phyloP scores from a whole-genome alignment of 1,139 yeast genomes.

The Debaryomycetaceae sp. region DNA sequence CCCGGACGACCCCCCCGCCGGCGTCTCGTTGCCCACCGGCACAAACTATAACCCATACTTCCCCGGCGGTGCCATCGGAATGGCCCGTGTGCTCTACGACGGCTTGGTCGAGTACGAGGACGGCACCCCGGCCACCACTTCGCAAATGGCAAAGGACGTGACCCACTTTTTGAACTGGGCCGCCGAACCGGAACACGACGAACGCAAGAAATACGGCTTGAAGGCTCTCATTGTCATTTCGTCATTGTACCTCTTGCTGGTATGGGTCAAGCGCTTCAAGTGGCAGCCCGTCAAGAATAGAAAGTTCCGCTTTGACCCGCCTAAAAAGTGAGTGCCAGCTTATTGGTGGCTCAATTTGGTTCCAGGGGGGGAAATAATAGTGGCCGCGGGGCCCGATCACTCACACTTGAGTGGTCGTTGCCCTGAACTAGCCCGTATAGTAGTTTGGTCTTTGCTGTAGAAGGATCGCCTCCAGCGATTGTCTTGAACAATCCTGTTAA shows the following conservation, averaged over 20 bases:
- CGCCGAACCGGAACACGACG: constrained; percentile 97
- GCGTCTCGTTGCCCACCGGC: constrained; percentile 87
- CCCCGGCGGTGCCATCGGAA: constrained; percentile 99
- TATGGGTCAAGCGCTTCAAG: constrained; percentile 96
- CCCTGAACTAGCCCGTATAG: no score
- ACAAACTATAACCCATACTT: constrained; percentile 98
- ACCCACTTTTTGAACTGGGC: constrained; percentile 96
- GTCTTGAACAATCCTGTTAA: no score
- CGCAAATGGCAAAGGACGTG: constrained; percentile 99
- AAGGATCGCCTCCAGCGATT: no score
- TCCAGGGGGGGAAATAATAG: no score
- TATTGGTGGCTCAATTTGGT: no score
- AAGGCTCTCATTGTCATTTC: constrained; percentile 80
- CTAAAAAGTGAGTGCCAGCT: constrained; percentile 60
- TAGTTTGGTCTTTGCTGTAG: no score
- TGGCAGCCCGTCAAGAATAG: constrained; percentile 96
- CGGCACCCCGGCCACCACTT: constrained; percentile 96
- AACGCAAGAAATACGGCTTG: constrained; percentile 93
- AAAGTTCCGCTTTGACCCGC: constrained; percentile 89
- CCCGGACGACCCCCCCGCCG: constrained; percentile 98
- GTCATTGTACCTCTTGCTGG: constrained; percentile 67
- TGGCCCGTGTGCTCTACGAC: constrained; percentile 97
- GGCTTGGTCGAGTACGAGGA: constrained; percentile 97
- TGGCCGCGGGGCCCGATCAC: no score
- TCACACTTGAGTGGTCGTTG: no score